Evolutionary conservation across 257 asterid species (phyloP), one percentile per base, ranked within the genome.

Genomic region (Plantago elongata): DNA sequence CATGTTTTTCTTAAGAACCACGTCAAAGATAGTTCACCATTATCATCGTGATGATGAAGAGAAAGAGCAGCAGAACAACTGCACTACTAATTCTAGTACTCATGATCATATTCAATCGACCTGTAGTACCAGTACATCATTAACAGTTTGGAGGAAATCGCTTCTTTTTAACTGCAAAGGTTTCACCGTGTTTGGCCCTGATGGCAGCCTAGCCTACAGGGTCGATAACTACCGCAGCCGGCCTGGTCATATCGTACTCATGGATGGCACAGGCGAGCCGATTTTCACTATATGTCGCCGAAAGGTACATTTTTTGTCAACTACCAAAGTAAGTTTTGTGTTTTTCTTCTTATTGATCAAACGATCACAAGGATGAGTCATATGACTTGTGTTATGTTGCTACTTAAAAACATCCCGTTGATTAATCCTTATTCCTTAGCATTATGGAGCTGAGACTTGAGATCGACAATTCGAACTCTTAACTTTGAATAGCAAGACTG

Each of bases 121-220:
- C 17, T 73, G 72, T 62, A 77, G 72, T 61, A 34, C 4, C 3
- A 34, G 38, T 34, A 34, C 8, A 34, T 74, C 65, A 34, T 65
- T 89, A 11, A 89, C 96, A 14, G 90, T 86, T 57, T 86, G 96
- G 96, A 82, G 84, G 57, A 89, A 86, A 77, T 89, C 96, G 34
- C 93, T 86, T 13, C 45, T 86, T 11, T 71, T 78, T 34, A 72
- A 74, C 79, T 86, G 96, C 64, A 72, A 70, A 46, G 95, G 96
- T 5, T 89, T 86, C 84, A 80, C 95, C 7, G 96, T 85, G 5
- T 66, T 89, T 14, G 87, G 70, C 17, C 63, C 87, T 6, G 80
- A 77, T 49, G 96, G 96, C 8, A 70, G 44, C 58, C 71, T 89
- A 61, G 89, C 69, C 11, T 89, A 74, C 16, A 79, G 95, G 59